Percentiles rank a stretch among this genome's conserved stretches.
phyloP scores from a whole-genome alignment of 2,329 filamentous ascomycete species.

The Penicillium sp. region DNA sequence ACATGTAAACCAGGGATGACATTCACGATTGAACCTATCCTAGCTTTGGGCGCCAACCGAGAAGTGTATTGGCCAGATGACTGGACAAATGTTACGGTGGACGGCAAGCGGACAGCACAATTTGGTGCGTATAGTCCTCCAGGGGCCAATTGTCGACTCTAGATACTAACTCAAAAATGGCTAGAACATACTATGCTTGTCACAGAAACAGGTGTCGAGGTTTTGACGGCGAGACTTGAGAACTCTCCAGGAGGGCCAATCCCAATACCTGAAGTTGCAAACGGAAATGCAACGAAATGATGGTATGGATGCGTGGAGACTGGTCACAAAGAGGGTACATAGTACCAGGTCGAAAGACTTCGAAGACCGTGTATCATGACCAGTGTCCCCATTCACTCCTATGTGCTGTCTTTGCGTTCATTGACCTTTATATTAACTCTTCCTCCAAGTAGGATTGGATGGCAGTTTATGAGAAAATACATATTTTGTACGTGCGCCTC shows the following conservation, averaged over 20 bases:
- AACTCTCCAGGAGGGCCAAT: constrained; percentile 70
- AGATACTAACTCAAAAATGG: constrained; percentile 10
- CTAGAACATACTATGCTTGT: constrained; percentile 74
- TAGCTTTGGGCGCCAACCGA: constrained; percentile 76
- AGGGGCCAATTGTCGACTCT: not conserved
- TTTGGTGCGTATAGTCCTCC: constrained; percentile 52
- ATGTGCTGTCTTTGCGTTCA: too few relatives aligned
- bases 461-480: too few relatives aligned
- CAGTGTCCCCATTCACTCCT: too few relatives aligned
- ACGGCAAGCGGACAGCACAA: constrained; percentile 85
- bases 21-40: constrained; percentile 96
- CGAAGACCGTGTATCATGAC: too few relatives aligned
- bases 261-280: constrained; percentile 47
- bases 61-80: constrained; percentile 95
- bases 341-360: too few relatives aligned
- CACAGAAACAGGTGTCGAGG: constrained; percentile 72
- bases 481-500: too few relatives aligned
- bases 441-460: too few relatives aligned
- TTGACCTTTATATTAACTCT: too few relatives aligned
- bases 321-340: too few relatives aligned
- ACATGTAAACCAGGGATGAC: constrained; percentile 90
- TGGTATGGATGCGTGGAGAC: too few relatives aligned
- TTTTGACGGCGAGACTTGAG: constrained; percentile 66
- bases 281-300: not conserved
- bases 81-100: constrained; percentile 87